Base-by-base conservation (phyloP, 2,329 filamentous ascomycete genomes). In the Venturia aucupariae region DNA sequence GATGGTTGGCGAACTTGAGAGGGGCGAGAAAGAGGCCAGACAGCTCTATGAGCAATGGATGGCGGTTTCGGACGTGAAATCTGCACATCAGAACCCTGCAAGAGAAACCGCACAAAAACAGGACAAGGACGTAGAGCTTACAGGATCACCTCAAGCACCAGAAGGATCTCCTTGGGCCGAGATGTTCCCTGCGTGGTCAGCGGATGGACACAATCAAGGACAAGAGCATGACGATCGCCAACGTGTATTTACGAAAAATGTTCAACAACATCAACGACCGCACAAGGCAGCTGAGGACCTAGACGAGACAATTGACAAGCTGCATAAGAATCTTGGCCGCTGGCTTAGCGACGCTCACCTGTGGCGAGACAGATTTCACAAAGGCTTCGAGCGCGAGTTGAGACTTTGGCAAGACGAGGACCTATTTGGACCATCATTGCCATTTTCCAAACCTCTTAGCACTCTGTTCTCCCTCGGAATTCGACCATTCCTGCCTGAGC, bases 21-120 rank as follows among this genome's bases (percentile, higher is more conserved):
- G 30, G 38, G 51, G 51, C 27, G 55, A 60, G 35, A 46, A 42
- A 32, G 38, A 61, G 42, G 63, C 63, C n/a, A 46, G 61, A 22
- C n/a, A 64, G 39, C n/a, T 64, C 6, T 64, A 64, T 51, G 51
- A 64, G 22, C 35, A 17, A 48, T 59, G 51, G 62, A 62, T 48
- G 61, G 30, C 30, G 19, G 46, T 46, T 8, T 38, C 46, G 17
- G 27, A 62, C 10, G 24, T n/a, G 32, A 38, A 54, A 6, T 24
- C 30, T 46, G 11, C 51, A 64, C 32, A 24, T 48, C 27, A 32
- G n/a, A 35, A n/a, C 27, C 11, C 54, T 27, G 38, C 11, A 59
- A 46, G 15, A 42, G 22, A 64, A 27, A 6, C 10, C 17, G 32
- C 19, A 59, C 17, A 22, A 41, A 8, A 11, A n/a, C 19, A 4